Evolutionary conservation across 768 basidiomycete species (phyloP).

Genomic region (Termitomyces heimii): DNA sequence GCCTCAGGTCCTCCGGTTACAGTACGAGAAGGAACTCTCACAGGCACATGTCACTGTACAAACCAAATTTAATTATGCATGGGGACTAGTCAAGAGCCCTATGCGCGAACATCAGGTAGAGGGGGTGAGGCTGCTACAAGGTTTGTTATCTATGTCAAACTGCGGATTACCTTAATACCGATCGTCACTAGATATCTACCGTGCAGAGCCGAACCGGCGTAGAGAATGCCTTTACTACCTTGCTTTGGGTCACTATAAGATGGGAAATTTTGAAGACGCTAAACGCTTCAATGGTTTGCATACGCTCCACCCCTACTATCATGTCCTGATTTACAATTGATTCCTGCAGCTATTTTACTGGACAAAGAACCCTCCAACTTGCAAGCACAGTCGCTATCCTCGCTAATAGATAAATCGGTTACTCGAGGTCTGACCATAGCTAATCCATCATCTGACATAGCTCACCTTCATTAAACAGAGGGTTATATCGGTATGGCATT

Average conservation of each 20-base stretch:
- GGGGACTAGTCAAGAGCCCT: slow-evolving; percentile 95
- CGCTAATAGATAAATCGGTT: slow-evolving; percentile 84
- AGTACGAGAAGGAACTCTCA: slow-evolving; percentile 84
- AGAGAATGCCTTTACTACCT: slow-evolving; percentile 97
- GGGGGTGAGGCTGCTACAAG: slow-evolving; percentile 88
- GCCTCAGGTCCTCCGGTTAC: slow-evolving; percentile 69
- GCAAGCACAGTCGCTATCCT: slow-evolving; percentile 81
- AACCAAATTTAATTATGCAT: slow-evolving; percentile 96
- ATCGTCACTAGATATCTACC: slow-evolving; percentile 72
- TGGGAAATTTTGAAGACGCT: slow-evolving; percentile 91
- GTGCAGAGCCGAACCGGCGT: slow-evolving; percentile 77
- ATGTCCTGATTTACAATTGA: background rate
- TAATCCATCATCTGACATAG: background rate
- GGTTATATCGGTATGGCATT: slow-evolving; percentile 99
- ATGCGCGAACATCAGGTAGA: slow-evolving; percentile 82
- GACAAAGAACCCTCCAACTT: slow-evolving; percentile 92
- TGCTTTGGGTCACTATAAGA: slow-evolving; percentile 93
- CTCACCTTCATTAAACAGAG: slow-evolving; percentile 43
- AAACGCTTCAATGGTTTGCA: slow-evolving; percentile 87
- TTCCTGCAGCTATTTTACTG: slow-evolving; percentile 63
- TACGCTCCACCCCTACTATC: background rate
- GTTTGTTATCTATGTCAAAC: slow-evolving; percentile 27
- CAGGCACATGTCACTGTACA: slow-evolving; percentile 87
- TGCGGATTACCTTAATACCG: background rate
- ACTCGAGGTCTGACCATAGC: slow-evolving; percentile 54